Evolutionary conservation across 2,329 filamentous ascomycete genomes (phyloP).

Genomic region (Ophiostoma sp.): DNA sequence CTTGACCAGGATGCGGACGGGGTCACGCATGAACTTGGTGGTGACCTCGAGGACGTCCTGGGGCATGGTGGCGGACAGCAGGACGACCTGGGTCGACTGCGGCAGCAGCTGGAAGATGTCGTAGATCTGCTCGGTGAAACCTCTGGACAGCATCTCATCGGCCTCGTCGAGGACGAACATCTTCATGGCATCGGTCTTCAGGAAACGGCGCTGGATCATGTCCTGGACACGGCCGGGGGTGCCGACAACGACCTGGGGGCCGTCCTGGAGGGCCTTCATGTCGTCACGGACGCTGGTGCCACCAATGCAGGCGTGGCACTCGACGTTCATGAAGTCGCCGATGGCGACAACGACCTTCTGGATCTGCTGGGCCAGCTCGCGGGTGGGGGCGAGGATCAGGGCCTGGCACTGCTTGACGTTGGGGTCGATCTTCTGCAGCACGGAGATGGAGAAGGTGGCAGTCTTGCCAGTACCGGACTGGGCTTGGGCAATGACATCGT

Average conservation of each 20-base stretch:
- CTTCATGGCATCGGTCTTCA: conserved; percentile 98
- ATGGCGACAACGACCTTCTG: conserved; percentile 99
- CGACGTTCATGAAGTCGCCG: conserved; percentile 98
- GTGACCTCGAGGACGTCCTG: conserved; percentile 99
- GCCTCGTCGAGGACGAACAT: conserved; percentile 99
- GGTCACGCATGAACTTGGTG: conserved; percentile 99
- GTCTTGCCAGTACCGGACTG: conserved; percentile 99
- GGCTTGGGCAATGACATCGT: conserved; percentile 99
- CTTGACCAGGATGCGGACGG: conserved; percentile 98
- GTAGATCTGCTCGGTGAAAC: conserved; percentile 99
- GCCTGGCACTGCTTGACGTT: conserved; percentile 96
- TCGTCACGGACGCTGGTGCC: conserved; percentile 97
- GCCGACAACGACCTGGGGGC: conserved; percentile 94
- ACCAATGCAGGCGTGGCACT: conserved; percentile 99
- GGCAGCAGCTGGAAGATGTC: conserved; percentile 99
- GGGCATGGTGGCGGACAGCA: conserved; percentile 96
- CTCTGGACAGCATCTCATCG: conserved; percentile 98
- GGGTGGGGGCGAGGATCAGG: conserved; percentile 93
- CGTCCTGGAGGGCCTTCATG: conserved; percentile 95
- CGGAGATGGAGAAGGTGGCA: conserved; percentile 98
- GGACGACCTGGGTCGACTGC: conserved; percentile 95
- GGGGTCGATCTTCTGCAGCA: conserved; percentile 97
- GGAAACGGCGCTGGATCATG: conserved; percentile 97
- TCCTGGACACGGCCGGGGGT: conserved; percentile 98
- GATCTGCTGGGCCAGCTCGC: conserved; percentile 98